phyloP scores from a whole-genome alignment of 2,329 filamentous ascomycete genomes.

The Colletotrichum abscissum region DNA sequence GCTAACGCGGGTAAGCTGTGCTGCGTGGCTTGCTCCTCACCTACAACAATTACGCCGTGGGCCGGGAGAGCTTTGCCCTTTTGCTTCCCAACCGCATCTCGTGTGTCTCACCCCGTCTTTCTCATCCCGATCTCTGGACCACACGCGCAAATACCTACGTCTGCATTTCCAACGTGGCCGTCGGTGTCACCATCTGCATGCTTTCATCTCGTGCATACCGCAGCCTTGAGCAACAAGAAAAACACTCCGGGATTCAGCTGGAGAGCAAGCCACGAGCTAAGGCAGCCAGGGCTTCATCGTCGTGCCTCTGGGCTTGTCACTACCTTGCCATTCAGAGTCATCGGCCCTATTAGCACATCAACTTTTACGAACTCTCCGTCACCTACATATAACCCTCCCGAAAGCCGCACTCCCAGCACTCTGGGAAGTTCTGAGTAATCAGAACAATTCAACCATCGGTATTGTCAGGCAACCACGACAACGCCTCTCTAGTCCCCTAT shows the following conservation, averaged over 20 bases:
- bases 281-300: constrained; percentile 17
- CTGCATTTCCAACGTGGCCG: constrained; percentile 5
- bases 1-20: constrained; percentile 21
- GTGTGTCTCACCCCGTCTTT: constrained; percentile 7
- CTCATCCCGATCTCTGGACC: background rate
- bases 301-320: constrained; percentile 7
- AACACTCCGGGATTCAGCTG: constrained; percentile 27
- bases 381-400: constrained; percentile 22
- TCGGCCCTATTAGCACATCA: background rate
- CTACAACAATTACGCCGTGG: constrained; percentile 19
- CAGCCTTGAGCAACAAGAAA: constrained; percentile 11
- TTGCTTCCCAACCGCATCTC: background rate
- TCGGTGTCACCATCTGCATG: constrained; percentile 29
- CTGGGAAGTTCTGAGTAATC: constrained; percentile 26
- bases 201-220: constrained; percentile 12
- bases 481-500: background rate
- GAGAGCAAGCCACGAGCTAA: constrained; percentile 24
- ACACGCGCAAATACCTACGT: background rate
- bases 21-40: constrained; percentile 20
- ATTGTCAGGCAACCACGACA: constrained; percentile 21
- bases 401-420: constrained; percentile 11
- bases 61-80: background rate
- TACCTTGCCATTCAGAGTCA: constrained; percentile 3
- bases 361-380: background rate
- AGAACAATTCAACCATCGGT: constrained; percentile 10